Base-by-base conservation (phyloP, 495 filamentous ascomycete species). In the Penicillium daleae region DNA sequence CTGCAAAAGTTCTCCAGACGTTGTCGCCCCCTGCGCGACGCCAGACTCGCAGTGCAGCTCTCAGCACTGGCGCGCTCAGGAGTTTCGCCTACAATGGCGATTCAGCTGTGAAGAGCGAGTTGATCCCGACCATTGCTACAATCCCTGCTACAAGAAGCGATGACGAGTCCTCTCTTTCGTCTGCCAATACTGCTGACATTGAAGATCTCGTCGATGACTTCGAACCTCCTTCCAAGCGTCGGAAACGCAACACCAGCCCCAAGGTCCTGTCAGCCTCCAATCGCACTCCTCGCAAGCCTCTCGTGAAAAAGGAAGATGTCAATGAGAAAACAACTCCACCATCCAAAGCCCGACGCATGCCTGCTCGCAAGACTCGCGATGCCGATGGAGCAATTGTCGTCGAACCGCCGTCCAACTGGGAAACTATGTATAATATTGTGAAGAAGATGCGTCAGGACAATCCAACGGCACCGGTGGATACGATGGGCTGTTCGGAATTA, bases 401-500 rank as follows among this genome's bases (percentile, higher is more conserved):
- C 42, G 75, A 85, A 50, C 85, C 95, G 3, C 96, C 95, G 0
- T 82, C 86, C 0, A 85, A 92, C 70, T 99, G 95, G 95, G 88
- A 92, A 57, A 83, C 87, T 27, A 87, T 97, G 54, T 99, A 97
- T 75, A 75, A 82, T 39, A 80, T 85, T 1, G 89, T 93, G 37
- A 88, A 87, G 65, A 83, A 85, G 67, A 97, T 97, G 92, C 87
- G 95, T 2, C 81, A 82, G 56, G 75, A 79, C 13, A 84, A 85
- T 42, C 87, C 90, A n/a, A 80, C 83, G 0, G 95, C 95, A 4
- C 91, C 94, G 2, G 95, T 99, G 1, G 95, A 99, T 77, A 97
- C 96, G 0, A 97, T 99, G 95, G 95, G 95, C 21, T 99, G 95
- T 71, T 92, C 94, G 63, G 85, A 88, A 15, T 82, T 97, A 12